Base-by-base conservation (phyloP, 805 yeast genomes). In the Wickerhamiella azymoides region DNA sequence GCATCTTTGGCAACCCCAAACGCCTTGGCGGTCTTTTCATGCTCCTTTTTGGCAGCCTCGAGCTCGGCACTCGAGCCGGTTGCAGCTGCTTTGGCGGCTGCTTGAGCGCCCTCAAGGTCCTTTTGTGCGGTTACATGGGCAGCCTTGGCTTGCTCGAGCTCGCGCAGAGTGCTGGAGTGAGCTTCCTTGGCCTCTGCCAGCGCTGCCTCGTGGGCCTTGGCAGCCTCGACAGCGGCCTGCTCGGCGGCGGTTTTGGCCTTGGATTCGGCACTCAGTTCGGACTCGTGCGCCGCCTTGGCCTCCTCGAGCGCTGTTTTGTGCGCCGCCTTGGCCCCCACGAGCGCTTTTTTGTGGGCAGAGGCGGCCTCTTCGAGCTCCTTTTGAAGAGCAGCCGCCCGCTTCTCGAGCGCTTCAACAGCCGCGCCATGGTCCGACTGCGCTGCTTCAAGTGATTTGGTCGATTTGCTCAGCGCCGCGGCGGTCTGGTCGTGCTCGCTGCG, bases 331-430 rank as follows among this genome's bases (percentile, higher is more conserved):
- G 16, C 33, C 35, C 26, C 35, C 41, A 26, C 25, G 14, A 38
- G 14, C 3, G 40, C 47, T 5, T 37, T 33, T 14, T 26, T 3
- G n/a, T 42, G 17, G 13, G 26, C 19, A n/a, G 30, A 25, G 11
- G 6, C 19, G 14, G 21, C 32, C 30, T 43, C 30, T 5, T 47
- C 40, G 35, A n/a, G 27, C 28, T 43, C 39, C 32, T 48, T 46
- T 44, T 47, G 33, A 21, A 10, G 16, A 7, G n/a, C 24, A 16
- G 19, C 24, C 2, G 10, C 19, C 4, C 16, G 21, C 37, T 9
- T 13, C 37, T 35, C n/a, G 10, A n/a, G 36, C 36, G 17, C 13
- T 9, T 32, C 13, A n/a, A 28, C 24, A 21, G 24, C 24, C 24
- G 24, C 24, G 7, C 24, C 24, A 21, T 21, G 24, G 24, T 7